Evolutionary conservation across 495 filamentous ascomycete genomes (phyloP), one percentile per base, ranked within the genome.

Genomic region (Hyaloscypha hepaticicola): DNA sequence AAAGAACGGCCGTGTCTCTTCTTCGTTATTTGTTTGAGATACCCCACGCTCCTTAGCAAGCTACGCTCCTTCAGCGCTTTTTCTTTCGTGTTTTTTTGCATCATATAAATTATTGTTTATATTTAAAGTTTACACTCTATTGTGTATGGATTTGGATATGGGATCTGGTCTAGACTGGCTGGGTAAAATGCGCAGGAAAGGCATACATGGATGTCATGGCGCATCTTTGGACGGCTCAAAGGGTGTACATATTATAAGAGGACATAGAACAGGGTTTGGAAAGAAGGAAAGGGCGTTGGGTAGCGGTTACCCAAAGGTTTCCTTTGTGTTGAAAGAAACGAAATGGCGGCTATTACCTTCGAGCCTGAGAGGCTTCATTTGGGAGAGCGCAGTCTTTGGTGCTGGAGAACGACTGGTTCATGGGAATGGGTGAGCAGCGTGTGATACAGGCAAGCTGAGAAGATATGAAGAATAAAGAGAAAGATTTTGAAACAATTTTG

Each of bases 331-430:
- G 52, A 25, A 22, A 25, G 48, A 22, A n/a, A n/a, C n/a, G n/a
- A 59, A 61, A 56, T 66, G 66, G 64, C 69, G 69, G 69, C 69
- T 69, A 61, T 62, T 72, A 72, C 66, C 66, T 68, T 63, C 50
- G 45, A 59, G 29, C 55, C 45, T 58, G 26, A 9, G 52, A 21
- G 58, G 60, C 11, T 65, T 61, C 26, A 29, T 61, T 55, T 67
- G 69, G 69, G 69, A 72, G 60, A 67, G 69, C 69, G 69, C 69
- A 72, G 69, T 72, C 69, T 72, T 61, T 65, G 61, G 34, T 21
- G 59, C 2, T 25, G 19, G 25, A 38, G 34, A n/a, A 24, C 33
- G 38, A 52, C 50, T 45, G 0, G 12, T 45, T 45, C 38, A 19
- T 16, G 12, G 12, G 38, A 14, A 45, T 45, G 38, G n/a, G 50